These are phyloP conservation scores for Raffaelea deltoideospora DNA, from an alignment of 2,329 filamentous ascomycete genomes.

Conservation along the genomic window DNA sequence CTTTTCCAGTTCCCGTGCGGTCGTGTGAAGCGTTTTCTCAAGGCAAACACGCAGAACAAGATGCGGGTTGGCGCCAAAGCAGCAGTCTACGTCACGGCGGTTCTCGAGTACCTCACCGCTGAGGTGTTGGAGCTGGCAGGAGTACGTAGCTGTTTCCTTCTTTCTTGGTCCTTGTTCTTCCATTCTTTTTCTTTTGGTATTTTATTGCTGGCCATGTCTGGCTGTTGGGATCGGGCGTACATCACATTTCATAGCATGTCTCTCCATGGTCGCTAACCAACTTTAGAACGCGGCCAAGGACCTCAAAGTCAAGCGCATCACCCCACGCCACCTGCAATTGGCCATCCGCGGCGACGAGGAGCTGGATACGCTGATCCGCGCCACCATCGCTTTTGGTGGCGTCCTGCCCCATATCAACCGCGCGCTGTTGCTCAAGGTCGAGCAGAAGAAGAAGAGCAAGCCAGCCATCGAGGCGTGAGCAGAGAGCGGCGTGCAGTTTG, in stretches of 20 bases:
- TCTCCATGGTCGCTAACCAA: conserved; percentile 2
- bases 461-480: conserved; percentile 18
- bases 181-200: too few relatives aligned
- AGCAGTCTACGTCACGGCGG: conserved; percentile 93
- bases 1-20: conserved; percentile 78
- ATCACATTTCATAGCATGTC: conserved; percentile 1
- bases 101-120: conserved; percentile 93
- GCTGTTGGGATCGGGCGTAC: too few relatives aligned
- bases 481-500: too few relatives aligned
- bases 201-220: too few relatives aligned
- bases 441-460: conserved; percentile 25
- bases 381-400: conserved; percentile 96
- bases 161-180: conserved; percentile 2
- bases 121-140: conserved; percentile 96
- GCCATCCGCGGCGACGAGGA: conserved; percentile 98
- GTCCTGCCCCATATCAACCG: conserved; percentile 98
- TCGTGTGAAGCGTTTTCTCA: conserved; percentile 99
- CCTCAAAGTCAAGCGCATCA: conserved; percentile 99
- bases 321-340: conserved; percentile 90
- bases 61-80: conserved; percentile 99
- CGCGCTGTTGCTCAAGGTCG: conserved; percentile 51
- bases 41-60: conserved; percentile 98
- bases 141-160: conserved; percentile 31
- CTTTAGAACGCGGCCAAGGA: conserved; percentile 87
- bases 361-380: conserved; percentile 90